Percentiles rank a stretch among this genome's conserved stretches.
These are phyloP conservation scores for Hypomontagnella submonticulosa DNA, from an alignment of 495 filamentous ascomycete species.

Conservation along the genomic window DNA sequence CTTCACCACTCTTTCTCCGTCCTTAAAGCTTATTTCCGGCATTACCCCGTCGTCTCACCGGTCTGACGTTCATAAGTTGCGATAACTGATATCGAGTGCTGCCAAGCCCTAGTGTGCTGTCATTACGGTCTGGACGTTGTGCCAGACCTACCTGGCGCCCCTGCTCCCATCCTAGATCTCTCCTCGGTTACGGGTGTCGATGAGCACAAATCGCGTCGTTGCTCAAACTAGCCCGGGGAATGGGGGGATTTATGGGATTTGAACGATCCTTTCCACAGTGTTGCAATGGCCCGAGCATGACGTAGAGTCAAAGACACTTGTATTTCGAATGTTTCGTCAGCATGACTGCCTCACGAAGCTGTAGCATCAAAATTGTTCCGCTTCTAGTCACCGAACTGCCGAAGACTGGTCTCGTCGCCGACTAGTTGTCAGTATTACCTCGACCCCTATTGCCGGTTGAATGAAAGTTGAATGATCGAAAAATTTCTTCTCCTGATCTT, in stretches of 20 bases:
- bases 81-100: slow-evolving; percentile 26
- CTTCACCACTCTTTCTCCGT: slow-evolving; percentile 9
- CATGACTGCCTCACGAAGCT: slow-evolving; percentile 32
- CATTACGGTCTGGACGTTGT: slow-evolving; percentile 23
- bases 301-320: slow-evolving; percentile 27
- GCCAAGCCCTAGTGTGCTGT: slow-evolving; percentile 39
- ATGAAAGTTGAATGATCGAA: slow-evolving; percentile 12
- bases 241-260: slow-evolving; percentile 42
- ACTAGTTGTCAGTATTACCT: slow-evolving; percentile 37
- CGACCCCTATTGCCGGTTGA: slow-evolving; percentile 27
- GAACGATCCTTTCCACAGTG: slow-evolving; percentile 21
- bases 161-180: slow-evolving; percentile 20
- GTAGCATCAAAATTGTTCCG: slow-evolving; percentile 27
- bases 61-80: slow-evolving; percentile 10
- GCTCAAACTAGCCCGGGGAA: slow-evolving; percentile 27
- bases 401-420: slow-evolving; percentile 43
- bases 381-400: slow-evolving; percentile 42
- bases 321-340: slow-evolving; percentile 41
- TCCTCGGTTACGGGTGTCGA: slow-evolving; percentile 14
- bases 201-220: slow-evolving; percentile 18
- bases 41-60: slow-evolving; percentile 29
- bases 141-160: background rate
- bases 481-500: slow-evolving; percentile 19
- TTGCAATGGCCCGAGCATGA: slow-evolving; percentile 38
- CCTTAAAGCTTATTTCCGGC: slow-evolving; percentile 33